phyloP scores from a whole-genome alignment of 805 yeast genomes.

The Candida chauliodis region DNA sequence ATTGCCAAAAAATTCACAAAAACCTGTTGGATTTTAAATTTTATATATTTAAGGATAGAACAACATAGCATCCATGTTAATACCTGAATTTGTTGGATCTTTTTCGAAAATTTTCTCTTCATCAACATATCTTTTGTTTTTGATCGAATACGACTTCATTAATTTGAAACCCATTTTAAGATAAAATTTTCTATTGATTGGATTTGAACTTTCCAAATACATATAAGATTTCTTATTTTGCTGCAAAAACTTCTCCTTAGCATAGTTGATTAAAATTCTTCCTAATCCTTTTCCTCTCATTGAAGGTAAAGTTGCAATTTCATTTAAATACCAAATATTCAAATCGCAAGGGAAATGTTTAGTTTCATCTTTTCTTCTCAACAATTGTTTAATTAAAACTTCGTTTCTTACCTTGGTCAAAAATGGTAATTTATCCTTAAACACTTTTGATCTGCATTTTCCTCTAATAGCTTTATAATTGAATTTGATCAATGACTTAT shows the following conservation, averaged over 20 bases:
- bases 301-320: constrained; percentile 54
- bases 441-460: constrained; percentile 47
- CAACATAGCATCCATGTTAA: constrained; percentile 13
- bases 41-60: constrained; percentile 6
- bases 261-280: constrained; percentile 47
- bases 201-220: constrained; percentile 58
- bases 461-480: constrained; percentile 28
- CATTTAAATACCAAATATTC: constrained; percentile 51
- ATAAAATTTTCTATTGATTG: constrained; percentile 50
- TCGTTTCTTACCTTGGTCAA: constrained; percentile 42
- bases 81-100: constrained; percentile 9
- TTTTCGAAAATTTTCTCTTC: constrained; percentile 4
- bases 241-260: constrained; percentile 44
- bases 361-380: constrained; percentile 21
- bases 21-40: constrained; percentile 51
- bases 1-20: constrained; percentile 40
- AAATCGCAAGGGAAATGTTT: constrained; percentile 29
- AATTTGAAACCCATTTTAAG: constrained; percentile 48
- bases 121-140: constrained; percentile 8
- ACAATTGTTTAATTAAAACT: constrained; percentile 37
- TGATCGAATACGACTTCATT: constrained; percentile 24
- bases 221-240: constrained; percentile 22
- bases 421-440: constrained; percentile 47
- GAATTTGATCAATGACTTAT: constrained; percentile 33
- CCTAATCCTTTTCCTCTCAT: constrained; percentile 62